Evolutionary conservation across 2,329 filamentous ascomycete species (phyloP).

Genomic region (Penicillium sp.): DNA sequence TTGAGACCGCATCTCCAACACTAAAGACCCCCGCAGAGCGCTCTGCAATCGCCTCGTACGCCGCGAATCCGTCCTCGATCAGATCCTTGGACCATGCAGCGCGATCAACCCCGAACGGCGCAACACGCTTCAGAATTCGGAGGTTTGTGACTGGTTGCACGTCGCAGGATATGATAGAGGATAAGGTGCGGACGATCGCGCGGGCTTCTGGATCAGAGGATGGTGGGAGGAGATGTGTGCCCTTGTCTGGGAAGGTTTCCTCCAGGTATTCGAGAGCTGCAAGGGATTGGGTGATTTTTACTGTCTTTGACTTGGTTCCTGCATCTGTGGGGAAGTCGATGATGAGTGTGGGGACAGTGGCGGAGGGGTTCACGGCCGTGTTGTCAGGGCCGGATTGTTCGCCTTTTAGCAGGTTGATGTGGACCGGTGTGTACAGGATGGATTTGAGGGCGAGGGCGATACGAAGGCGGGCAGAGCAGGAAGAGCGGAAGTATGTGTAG

Average conservation of each 20-base stretch:
- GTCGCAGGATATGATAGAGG: conserved; percentile 61
- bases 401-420: conserved; percentile 60
- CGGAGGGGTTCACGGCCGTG: conserved; percentile 57
- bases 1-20: conserved; percentile 59
- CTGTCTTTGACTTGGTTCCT: conserved; percentile 6
- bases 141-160: conserved; percentile 66
- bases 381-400: conserved; percentile 57
- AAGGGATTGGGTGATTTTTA: conserved; percentile 61
- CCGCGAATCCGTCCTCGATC: conserved; percentile 58
- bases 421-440: conserved; percentile 53
- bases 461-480: conserved; percentile 65
- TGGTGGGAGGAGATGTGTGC: conserved; percentile 53
- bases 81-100: conserved; percentile 59
- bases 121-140: conserved; percentile 57
- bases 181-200: conserved; percentile 59
- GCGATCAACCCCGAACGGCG: conserved; percentile 49
- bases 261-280: conserved; percentile 68
- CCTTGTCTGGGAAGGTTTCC: conserved; percentile 55
- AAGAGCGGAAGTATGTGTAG: conserved; percentile 67
- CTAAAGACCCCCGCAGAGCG: conserved; percentile 55
- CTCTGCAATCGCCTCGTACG: conserved; percentile 57
- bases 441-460: conserved; percentile 63
- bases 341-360: conserved; percentile 60
- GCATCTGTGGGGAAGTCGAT: conserved; percentile 30
- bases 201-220: conserved; percentile 45